Evolutionary conservation across 148 eudicot genomes (phyloP), one percentile per base, ranked within the genome.

Genomic region (Spergularia marina): DNA sequence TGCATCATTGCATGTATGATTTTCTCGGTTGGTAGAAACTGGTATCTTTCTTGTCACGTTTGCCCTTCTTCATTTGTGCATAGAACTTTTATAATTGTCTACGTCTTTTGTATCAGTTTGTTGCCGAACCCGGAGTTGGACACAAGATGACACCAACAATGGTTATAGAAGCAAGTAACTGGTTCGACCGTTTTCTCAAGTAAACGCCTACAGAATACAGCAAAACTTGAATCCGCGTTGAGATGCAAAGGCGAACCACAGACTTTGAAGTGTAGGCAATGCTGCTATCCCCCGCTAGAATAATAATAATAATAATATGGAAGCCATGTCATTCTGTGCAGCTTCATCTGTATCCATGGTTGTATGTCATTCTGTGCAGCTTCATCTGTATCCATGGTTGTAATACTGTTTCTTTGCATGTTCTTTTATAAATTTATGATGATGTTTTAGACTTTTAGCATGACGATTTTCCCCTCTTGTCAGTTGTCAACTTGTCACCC

Each of bases 121-220:
- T 87, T 56, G 91, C 94, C 21, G 84, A 96, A 82, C 84, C 86
- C 8, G 93, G 91, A 56, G 78, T 96, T n/a, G 87, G 90, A 40
- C 99, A 96, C 75, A 81, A 80, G 79, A 84, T 92, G 97, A 92
- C 99, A 10, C 30, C 90, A 10, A 73, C 72, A n/a, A 96, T 96
- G 98, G 97, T 92, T 30, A 88, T 83, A 80, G 85, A 85, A 87
- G 98, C 98, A 39, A 88, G 98, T 57, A 88, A 85, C 55, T 96
- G 99, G 99, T 88, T 91, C 30, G 99, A 96, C 83, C 82, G 74
- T 76, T 90, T 77, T 70, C 91, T 91, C 47, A 78, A 82, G 79
- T 55, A 49, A 80, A 72, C 74, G 64, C 55, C 51, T 8, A 49
- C 20, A 15, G 55, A 21, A 12, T 49, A 30, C 60, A 10, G 5